Base-by-base conservation (phyloP, 805 yeast genomes). In the Saturnispora diversa region DNA sequence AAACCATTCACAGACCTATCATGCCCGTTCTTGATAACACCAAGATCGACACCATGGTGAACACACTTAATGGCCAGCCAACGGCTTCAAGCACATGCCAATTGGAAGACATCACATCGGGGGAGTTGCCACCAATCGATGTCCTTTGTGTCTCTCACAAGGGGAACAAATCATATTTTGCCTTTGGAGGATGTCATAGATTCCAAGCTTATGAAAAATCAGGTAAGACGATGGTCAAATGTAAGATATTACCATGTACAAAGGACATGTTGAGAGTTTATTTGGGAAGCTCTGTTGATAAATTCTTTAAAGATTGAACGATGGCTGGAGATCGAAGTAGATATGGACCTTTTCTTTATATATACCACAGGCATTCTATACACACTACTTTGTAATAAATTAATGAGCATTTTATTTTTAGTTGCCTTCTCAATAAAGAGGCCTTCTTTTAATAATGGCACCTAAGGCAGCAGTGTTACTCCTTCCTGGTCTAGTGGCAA, bases 101-200 rank as follows among this genome's bases (percentile, higher is more conserved):
- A 48, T 15, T 72, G 9, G 70, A 64, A 42, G 67, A 71, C 19
- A 69, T 74, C 26, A 58, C 62, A 1, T 31, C 78, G 7, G 87
- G 87, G 2, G 81, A 80, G 48, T 60, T 84, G 28, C 95, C 95
- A 2, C 90, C 95, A 1, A 70, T 86, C 12, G 95, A 85, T 58
- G 86, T 85, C 0, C 60, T 85, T 46, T 68, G 70, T 27, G 83
- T 84, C 2, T 66, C 79, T 31, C 81, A 80, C 31, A 56, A 70
- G 6, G 90, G 85, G 2, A 61, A 72, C 36, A 67, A 60, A 27
- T 70, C 70, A 56, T 84, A 80, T 53, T 84, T 83, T 59, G 94
- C 88, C 1, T 85, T 85, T 60, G 95, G 95, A 6, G 95, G 95
- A 0, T 85, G 95, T 55, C 95, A 85, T 55, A 61, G 95, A 46